These are phyloP conservation scores for Aspergillus conjunctus DNA, from an alignment of 495 filamentous ascomycete species.

Conservation along the genomic window DNA sequence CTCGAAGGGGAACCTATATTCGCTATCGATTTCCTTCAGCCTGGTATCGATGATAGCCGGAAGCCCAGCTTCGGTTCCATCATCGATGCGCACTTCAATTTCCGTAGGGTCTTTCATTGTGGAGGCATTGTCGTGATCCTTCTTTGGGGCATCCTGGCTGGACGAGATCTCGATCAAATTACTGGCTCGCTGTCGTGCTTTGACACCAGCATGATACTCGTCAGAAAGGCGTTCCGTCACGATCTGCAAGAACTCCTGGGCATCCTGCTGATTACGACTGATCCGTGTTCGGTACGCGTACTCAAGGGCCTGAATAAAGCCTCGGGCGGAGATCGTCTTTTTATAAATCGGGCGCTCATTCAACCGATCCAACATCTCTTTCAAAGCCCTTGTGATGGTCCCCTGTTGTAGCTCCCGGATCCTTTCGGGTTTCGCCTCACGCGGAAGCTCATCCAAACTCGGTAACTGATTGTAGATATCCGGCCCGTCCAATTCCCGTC, in stretches of 20 bases:
- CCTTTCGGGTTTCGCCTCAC: constrained; percentile 58
- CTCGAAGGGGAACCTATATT: constrained; percentile 83
- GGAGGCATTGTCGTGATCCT: constrained; percentile 19
- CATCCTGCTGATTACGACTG: constrained; percentile 93
- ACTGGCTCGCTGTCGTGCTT: constrained; percentile 58
- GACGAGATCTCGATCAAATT: constrained; percentile 23
- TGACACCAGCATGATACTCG: constrained; percentile 83
- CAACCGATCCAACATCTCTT: constrained; percentile 87
- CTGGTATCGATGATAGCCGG: constrained; percentile 49
- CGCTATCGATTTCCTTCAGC: constrained; percentile 50
- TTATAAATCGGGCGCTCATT: constrained; percentile 93
- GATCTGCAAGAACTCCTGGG: constrained; percentile 96
- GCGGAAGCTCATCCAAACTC: constrained; percentile 45
- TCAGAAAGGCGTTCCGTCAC: constrained; percentile 89
- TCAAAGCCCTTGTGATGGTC: constrained; percentile 82
- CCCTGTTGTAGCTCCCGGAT: constrained; percentile 75
- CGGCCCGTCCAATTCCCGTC: constrained; percentile 73
- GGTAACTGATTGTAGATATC: constrained; percentile 65
- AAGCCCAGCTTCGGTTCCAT: constrained; percentile 41
- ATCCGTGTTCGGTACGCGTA: constrained; percentile 84
- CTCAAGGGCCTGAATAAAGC: constrained; percentile 81
- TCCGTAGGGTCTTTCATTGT: constrained; percentile 30
- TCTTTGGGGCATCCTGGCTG: constrained; percentile 20
- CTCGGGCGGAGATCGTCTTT: constrained; percentile 86
- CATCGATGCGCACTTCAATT: constrained; percentile 47